A percentile compares a stretch with the other conserved stretches of the same genome.
phyloP scores from a whole-genome alignment of 805 yeast genomes.

The Saccharomyces kudriavzevii region DNA sequence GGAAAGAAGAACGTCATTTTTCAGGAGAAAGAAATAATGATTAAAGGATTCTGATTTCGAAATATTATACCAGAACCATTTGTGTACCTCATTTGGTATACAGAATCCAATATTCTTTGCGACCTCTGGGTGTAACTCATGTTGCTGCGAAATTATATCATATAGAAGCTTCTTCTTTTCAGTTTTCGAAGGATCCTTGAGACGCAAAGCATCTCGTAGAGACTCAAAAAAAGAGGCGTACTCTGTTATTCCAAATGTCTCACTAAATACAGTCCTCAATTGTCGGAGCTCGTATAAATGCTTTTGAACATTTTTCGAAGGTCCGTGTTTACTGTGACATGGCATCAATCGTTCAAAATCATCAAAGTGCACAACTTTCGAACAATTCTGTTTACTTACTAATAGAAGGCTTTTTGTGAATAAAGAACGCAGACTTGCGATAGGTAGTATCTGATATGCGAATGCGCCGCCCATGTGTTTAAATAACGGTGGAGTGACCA shows the following conservation, averaged over 20 bases:
- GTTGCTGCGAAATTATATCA: conserved; percentile 15
- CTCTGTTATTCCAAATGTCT: conserved; percentile 9
- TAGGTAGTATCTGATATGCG: neutral
- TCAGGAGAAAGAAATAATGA: conserved; percentile 22
- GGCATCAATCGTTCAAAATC: neutral
- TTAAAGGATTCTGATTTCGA: conserved; percentile 11
- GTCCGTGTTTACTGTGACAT: neutral
- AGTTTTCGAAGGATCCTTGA: neutral
- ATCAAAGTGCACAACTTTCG: neutral
- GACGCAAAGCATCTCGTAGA: conserved; percentile 1
- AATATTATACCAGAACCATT: conserved; percentile 22
- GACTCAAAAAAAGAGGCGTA: conserved; percentile 7
- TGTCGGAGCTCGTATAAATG: neutral
- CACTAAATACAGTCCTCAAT: conserved; percentile 6
- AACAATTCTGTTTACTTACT: neutral
- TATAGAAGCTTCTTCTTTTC: conserved; percentile 13
- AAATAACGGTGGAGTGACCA: neutral
- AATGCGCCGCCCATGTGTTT: neutral
- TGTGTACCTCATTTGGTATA: conserved; percentile 19
- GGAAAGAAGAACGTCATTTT: conserved; percentile 17
- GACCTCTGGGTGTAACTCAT: conserved; percentile 10
- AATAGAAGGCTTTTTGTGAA: neutral
- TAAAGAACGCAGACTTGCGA: neutral
- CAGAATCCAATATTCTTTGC: conserved; percentile 7
- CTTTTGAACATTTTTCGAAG: conserved; percentile 11